phyloP scores from a whole-genome alignment of 257 asterid genomes.

The Lithospermum erythrorhizon region DNA sequence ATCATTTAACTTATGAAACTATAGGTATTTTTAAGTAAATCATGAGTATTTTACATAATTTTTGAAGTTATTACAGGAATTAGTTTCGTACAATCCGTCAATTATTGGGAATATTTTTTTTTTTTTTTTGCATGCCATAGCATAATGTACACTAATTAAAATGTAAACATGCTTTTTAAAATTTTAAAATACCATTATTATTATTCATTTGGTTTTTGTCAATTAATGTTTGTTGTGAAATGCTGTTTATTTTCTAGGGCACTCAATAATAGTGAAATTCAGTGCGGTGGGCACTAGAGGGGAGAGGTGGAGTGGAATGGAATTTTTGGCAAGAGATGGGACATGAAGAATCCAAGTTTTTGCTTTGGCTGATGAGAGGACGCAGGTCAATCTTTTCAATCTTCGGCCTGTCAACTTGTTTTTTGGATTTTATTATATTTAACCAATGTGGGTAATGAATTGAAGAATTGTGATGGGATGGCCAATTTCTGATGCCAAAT shows the following conservation, averaged over 20 bases:
- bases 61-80: too few relatives aligned
- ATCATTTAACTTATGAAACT: too few relatives aligned
- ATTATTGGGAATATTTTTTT: too few relatives aligned
- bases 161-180: too few relatives aligned
- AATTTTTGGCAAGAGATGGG: slow-evolving; percentile 23
- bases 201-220: neutral
- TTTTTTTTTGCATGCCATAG: too few relatives aligned
- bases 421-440: neutral
- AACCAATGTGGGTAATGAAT: neutral
- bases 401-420: slow-evolving; percentile 38
- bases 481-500: slow-evolving; percentile 3
- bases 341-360: slow-evolving; percentile 37
- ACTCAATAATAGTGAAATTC: slow-evolving; percentile 17
- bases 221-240: neutral
- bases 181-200: too few relatives aligned
- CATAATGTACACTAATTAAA: too few relatives aligned
- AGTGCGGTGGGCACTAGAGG: slow-evolving; percentile 11
- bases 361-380: slow-evolving; percentile 37
- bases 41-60: too few relatives aligned
- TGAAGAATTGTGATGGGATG: slow-evolving; percentile 2
- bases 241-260: slow-evolving; percentile 10
- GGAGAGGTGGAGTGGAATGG: slow-evolving; percentile 3
- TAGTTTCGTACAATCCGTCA: too few relatives aligned
- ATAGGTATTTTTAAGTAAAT: too few relatives aligned
- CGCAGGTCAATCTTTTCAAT: slow-evolving; percentile 70